Conservation (phyloP, 2,329 filamentous ascomycete species). For the Akanthomyces muscarius region DNA sequence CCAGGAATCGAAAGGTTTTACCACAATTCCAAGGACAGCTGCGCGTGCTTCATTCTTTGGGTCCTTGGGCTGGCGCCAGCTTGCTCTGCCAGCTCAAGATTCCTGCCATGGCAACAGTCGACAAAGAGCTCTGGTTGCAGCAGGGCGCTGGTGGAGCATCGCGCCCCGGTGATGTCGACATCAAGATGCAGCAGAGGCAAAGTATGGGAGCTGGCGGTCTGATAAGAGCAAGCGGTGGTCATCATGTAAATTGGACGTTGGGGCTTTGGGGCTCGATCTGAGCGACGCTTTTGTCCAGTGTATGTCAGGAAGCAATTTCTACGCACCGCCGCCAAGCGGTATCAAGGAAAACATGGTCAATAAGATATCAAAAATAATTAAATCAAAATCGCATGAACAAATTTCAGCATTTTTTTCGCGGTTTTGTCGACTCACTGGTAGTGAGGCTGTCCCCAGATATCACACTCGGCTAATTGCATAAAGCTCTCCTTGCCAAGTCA, state of each 20-base stretch:
- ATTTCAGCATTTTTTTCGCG: not conserved
- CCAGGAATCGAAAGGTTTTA: constrained; percentile 33
- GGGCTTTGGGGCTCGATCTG: constrained; percentile 56
- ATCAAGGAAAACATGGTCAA: not conserved
- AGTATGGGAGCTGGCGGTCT: constrained; percentile 58
- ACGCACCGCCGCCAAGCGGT: not conserved
- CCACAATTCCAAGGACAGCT: constrained; percentile 53
- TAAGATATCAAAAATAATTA: not conserved
- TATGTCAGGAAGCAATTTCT: not conserved
- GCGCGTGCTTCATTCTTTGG: constrained; percentile 64
- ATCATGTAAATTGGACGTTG: constrained; percentile 55
- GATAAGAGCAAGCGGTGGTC: constrained; percentile 32
- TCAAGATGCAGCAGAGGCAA: constrained; percentile 56
- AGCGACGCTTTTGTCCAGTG: not conserved
- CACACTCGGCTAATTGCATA: constrained; percentile 32
- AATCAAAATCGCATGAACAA: not conserved
- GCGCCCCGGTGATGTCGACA: constrained; percentile 55
- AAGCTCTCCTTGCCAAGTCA: constrained; percentile 21
- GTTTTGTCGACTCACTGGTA: not conserved
- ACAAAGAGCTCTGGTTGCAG: constrained; percentile 66
- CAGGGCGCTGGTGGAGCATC: constrained; percentile 62
- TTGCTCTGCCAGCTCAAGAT: constrained; percentile 65
- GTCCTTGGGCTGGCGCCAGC: constrained; percentile 71
- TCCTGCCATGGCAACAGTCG: constrained; percentile 64
- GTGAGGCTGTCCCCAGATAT: not conserved